These are phyloP conservation scores for Boletus edulis DNA, from an alignment of 768 basidiomycete species.

Conservation along the genomic window DNA sequence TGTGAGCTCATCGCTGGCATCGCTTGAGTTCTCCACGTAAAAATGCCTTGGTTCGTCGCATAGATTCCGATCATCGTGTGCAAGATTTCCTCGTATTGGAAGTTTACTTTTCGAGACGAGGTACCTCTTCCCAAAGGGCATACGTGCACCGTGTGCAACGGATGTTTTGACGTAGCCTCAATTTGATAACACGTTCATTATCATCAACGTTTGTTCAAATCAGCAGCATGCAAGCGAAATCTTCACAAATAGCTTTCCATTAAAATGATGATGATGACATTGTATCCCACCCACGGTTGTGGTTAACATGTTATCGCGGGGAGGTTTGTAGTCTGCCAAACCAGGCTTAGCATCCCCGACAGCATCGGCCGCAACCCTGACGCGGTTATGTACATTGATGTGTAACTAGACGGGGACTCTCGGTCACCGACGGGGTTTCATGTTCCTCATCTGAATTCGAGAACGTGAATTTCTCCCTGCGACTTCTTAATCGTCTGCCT, in stretches of 20 bases:
- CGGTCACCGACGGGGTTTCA: background rate
- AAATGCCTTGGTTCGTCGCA: slow-evolving; percentile 3
- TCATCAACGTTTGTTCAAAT: slow-evolving; percentile 4
- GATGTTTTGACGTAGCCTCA: slow-evolving; percentile 8
- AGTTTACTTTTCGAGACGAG: slow-evolving; percentile 10
- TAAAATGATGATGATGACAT: background rate
- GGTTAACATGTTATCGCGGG: background rate
- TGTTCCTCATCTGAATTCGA: background rate
- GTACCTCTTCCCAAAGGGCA: slow-evolving; percentile 13
- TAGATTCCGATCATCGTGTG: slow-evolving; percentile 12
- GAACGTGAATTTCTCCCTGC: background rate
- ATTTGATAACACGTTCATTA: slow-evolving; percentile 5
- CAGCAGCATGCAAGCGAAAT: background rate
- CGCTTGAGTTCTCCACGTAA: slow-evolving; percentile 25
- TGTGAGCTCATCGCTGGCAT: slow-evolving; percentile 7
- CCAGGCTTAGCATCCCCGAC: slow-evolving; percentile 9
- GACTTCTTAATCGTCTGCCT: background rate
- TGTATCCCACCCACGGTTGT: background rate
- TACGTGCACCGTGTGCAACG: slow-evolving; percentile 12
- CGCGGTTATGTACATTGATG: slow-evolving; percentile 4
- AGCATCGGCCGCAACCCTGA: slow-evolving; percentile 18
- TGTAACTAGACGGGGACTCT: slow-evolving; percentile 2
- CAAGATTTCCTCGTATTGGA: slow-evolving; percentile 9
- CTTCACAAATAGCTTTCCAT: slow-evolving; percentile 2
- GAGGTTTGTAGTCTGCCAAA: slow-evolving; percentile 3